Percentiles rank a stretch among this genome's conserved stretches.
These are phyloP conservation scores for Mrakiaceae sp. DNA, from an alignment of 1,284 basidiomycete species.

Conservation along the genomic window DNA sequence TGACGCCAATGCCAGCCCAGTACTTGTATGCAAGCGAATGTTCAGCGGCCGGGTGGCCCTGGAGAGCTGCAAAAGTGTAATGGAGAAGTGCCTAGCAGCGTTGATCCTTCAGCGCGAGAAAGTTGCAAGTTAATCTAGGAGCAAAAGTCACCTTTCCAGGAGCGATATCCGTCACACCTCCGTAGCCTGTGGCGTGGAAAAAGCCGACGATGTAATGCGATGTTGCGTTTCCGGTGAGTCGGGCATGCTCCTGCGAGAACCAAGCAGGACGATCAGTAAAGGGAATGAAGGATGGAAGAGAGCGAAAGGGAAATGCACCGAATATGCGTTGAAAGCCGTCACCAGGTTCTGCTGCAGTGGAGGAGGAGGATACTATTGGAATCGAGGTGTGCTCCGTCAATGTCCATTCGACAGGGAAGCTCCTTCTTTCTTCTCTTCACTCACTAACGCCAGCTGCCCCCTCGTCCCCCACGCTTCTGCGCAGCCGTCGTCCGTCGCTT, in stretches of 20 bases:
- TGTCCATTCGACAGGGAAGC: slow-evolving; percentile 12
- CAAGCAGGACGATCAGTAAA: slow-evolving; percentile 52
- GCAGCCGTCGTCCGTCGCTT: slow-evolving; percentile 67
- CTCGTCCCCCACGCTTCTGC: slow-evolving; percentile 60
- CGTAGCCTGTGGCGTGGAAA: slow-evolving; percentile 76
- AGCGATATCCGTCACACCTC: slow-evolving; percentile 40
- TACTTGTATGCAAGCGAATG: slow-evolving; percentile 92
- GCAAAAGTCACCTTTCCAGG: slow-evolving; percentile 38
- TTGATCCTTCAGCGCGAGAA: not conserved
- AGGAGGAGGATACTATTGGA: slow-evolving; percentile 30
- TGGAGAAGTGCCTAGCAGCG: slow-evolving; percentile 63
- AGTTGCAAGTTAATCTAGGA: not conserved
- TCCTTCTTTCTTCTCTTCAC: slow-evolving; percentile 23
- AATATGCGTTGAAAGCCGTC: slow-evolving; percentile 26
- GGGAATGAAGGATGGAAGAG: not conserved
- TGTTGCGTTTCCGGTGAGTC: slow-evolving; percentile 60
- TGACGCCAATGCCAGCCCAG: slow-evolving; percentile 85
- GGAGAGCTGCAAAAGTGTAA: slow-evolving; percentile 84
- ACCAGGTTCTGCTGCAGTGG: slow-evolving; percentile 27
- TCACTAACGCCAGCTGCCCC: slow-evolving; percentile 58
- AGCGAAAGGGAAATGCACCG: slow-evolving; percentile 17
- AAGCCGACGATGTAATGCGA: slow-evolving; percentile 76
- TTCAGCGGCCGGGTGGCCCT: slow-evolving; percentile 72
- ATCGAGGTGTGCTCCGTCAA: not conserved
- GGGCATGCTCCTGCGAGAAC: slow-evolving; percentile 54